A percentile compares a stretch with the other conserved stretches of the same genome.
phyloP scores from a whole-genome alignment of 176 grass and related monocot species.

The Musa acuminata region DNA sequence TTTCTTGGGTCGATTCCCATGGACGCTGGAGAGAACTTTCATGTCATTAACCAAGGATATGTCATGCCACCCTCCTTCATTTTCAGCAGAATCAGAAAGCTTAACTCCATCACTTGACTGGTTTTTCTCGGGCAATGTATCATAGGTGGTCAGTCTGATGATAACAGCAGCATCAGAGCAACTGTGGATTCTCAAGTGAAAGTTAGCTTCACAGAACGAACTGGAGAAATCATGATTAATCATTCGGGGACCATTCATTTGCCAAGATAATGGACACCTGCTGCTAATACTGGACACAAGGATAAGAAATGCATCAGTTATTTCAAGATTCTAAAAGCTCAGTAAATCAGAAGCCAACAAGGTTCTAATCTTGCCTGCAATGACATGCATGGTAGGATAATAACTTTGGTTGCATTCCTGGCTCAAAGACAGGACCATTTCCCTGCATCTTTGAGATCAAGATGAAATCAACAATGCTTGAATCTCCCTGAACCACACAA shows the following conservation, averaged over 20 bases:
- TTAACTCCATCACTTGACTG: conserved; percentile 28
- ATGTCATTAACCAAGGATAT: conserved; percentile 70
- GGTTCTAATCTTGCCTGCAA: conserved; percentile 74
- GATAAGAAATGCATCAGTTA: conserved; percentile 11
- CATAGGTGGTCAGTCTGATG: conserved; percentile 48
- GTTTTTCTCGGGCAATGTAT: conserved; percentile 36
- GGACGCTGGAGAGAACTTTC: conserved; percentile 39
- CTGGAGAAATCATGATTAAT: conserved; percentile 73
- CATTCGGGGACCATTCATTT: conserved; percentile 59
- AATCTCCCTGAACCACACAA: conserved; percentile 42
- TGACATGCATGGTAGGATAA: conserved; percentile 68
- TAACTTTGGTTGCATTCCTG: conserved; percentile 27
- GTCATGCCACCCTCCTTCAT: conserved; percentile 69
- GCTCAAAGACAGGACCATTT: conserved; percentile 30
- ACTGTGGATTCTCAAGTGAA: conserved; percentile 59
- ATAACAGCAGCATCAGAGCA: conserved; percentile 31
- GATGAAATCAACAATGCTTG: conserved; percentile 81
- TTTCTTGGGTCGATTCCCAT: conserved; percentile 35
- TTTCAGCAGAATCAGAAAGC: conserved; percentile 29
- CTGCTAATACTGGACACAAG: conserved; percentile 47
- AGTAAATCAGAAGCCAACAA: conserved; percentile 9
- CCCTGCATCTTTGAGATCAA: conserved; percentile 51
- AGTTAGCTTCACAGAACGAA: conserved; percentile 53
- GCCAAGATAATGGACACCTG: conserved; percentile 63
- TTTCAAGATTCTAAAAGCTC: conserved; percentile 14